Percentiles rank a stretch among this genome's conserved stretches.
Evolutionary conservation across 768 basidiomycete genomes (phyloP).

Genomic region (Amanita thiersii): DNA sequence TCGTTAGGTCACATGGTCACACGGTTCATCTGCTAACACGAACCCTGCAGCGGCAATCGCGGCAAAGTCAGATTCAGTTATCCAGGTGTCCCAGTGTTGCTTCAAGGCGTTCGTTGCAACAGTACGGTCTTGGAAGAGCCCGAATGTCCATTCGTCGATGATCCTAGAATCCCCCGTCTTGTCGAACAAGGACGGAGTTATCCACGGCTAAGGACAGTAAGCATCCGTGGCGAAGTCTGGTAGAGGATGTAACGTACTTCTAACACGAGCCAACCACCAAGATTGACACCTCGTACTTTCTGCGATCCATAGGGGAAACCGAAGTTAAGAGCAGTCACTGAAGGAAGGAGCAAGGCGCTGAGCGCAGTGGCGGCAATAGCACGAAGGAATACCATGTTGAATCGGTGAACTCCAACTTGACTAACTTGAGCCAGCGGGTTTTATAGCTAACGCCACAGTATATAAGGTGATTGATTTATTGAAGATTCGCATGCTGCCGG

Average conservation of each 20-base stretch:
- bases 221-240: constrained; percentile 8
- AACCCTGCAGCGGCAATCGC: constrained; percentile 73
- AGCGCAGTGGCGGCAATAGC: constrained; percentile 11
- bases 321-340: constrained; percentile 25
- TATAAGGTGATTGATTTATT: too few relatives aligned
- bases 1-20: background rate
- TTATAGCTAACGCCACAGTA: too few relatives aligned
- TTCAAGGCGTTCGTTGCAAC: constrained; percentile 45
- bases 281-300: constrained; percentile 78
- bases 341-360: constrained; percentile 14
- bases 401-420: background rate
- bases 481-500: too few relatives aligned
- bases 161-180: constrained; percentile 49
- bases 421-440: background rate
- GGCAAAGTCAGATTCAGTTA: constrained; percentile 73
- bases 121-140: constrained; percentile 44
- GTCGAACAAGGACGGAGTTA: constrained; percentile 70
- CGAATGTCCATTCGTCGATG: constrained; percentile 76
- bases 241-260: constrained; percentile 23
- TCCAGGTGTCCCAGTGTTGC: constrained; percentile 78
- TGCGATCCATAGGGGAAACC: constrained; percentile 67
- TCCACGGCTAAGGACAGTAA: constrained; percentile 50
- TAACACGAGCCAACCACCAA: constrained; percentile 53
- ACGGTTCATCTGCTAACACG: constrained; percentile 11
- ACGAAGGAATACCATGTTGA: constrained; percentile 11